Evolutionary conservation across 2,329 filamentous ascomycete genomes (phyloP), one percentile per base, ranked within the genome.

Genomic region (Claviceps humidiphila): DNA sequence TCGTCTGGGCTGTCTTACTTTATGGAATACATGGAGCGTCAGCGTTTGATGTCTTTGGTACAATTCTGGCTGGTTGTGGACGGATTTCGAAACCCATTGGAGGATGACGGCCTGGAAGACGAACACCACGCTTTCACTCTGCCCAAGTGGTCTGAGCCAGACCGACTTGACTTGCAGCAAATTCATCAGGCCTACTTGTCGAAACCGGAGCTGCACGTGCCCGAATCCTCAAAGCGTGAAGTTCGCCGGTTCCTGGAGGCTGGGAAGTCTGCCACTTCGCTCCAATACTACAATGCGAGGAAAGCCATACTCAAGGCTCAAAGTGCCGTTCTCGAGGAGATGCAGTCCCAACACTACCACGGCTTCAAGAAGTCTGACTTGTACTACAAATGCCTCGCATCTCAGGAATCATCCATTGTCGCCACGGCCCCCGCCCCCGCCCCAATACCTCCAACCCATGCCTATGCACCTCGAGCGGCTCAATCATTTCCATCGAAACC

Each of bases 41-140:
- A 90, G 64, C 77, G 79, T 16, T 74, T 91, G 26, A 91, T 97
- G 84, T 79, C 86, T 14, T 72, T 96, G 47, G 90, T 98, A 5
- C 93, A 98, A 62, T 98, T 97, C 67, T 98, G 91, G 89, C 83
- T 98, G 42, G 93, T 97, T 3, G 93, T 97, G 5, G 93, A 98
- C 68, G 91, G 93, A 0, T 89, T 97, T 60, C 85, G 94, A 43
- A 95, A 94, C 60, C 94, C 93, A 0, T 72, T 98, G 2, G 93
- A 98, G 67, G 87, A 91, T 57, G 77, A 80, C 60, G 84, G 84
- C 39, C 63, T 63, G 13, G 69, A 71, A 20, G 87, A 93, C 54
- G 82, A 81, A 30, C 74, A 80, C 38, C 73, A 80, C 1, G 78
- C 84, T 2, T 71, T 81, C 1, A 76, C 74, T 30, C 68, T 85